Evolutionary conservation across 306 rosid genomes (phyloP), one percentile per base, ranked within the genome.

Genomic region (Ammopiptanthus mongolicus): DNA sequence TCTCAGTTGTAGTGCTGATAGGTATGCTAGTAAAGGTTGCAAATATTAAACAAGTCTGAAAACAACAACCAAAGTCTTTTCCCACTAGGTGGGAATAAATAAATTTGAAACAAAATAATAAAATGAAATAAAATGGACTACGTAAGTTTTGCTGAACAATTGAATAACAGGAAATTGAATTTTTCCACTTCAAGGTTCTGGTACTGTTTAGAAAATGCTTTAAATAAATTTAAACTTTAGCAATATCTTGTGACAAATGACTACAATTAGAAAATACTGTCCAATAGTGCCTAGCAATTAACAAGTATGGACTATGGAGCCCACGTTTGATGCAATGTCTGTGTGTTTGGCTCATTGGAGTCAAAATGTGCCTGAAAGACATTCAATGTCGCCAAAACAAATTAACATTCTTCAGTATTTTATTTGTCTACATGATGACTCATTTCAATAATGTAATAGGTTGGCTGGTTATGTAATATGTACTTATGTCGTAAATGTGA

Each of bases 1-100:
- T 67, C 83, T 91, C 82, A 87, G 93, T 72, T 91, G 93, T 65
- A 80, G 91, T 78, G 91, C 93, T 47, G 96, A 91, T 76, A 85
- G 93, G 96, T 87, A 80, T 75, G 64, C 56, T 48, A 17, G 8
- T 58, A 36, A 41, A 65, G 62, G 41, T 61, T 61, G 50, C 73
- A 36, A 33, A 23, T 36, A 74, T 73, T 18, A 62, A 46, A 56
- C 48, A 23, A 61, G 39, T 76, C 65, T 14, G 41, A 71, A 69
- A 53, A 13, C 17, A 44, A 44, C 15, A 44, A 12, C 50, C 17
- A 13, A 44, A 44, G 15, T 1, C 50, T 44, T 44, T 44, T 44
- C 17, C 50, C 17, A 44, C 17, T 44, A 44, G 50, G 50, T 44
- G 15, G 50, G 11, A 70, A 69, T 19, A 67, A 46, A 56, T 37